These are phyloP conservation scores for Solanum chilense DNA, from an alignment of 257 asterid species.

Conservation along the genomic window DNA sequence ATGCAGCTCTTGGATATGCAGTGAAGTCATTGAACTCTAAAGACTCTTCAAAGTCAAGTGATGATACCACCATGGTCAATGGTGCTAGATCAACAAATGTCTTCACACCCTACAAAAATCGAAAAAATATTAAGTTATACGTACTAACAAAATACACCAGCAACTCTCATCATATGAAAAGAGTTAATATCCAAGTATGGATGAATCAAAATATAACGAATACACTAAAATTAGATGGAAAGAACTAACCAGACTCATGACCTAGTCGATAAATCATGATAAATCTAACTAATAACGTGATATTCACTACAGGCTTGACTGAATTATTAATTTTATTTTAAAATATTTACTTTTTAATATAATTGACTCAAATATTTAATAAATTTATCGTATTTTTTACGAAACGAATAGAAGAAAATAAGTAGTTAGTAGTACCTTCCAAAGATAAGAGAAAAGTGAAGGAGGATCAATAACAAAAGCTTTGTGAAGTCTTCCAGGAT, in stretches of 20 bases:
- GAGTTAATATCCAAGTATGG: too few relatives aligned
- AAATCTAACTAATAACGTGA: too few relatives aligned
- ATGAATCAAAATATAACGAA: too few relatives aligned
- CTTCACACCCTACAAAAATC: constrained; percentile 50
- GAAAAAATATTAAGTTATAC: not conserved
- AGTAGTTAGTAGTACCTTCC: constrained; percentile 52
- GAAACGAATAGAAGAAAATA: not conserved
- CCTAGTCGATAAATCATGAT: not conserved
- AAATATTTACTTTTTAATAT: too few relatives aligned
- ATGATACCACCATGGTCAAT: constrained; percentile 34
- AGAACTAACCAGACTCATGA: too few relatives aligned
- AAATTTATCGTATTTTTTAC: not conserved
- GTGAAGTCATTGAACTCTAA: constrained; percentile 45
- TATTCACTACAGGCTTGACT: fast-evolving
- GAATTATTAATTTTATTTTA: too few relatives aligned
- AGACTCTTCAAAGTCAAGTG: constrained; percentile 70
- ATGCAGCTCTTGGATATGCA: constrained; percentile 54
- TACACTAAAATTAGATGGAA: fast-evolving
- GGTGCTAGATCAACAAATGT: constrained; percentile 73
- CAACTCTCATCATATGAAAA: not conserved
- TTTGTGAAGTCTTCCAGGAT: constrained; percentile 66
- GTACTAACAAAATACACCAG: not conserved
- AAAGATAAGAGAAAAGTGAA: constrained; percentile 69
- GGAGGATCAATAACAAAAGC: constrained; percentile 95
- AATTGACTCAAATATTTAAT: too few relatives aligned